Base-by-base conservation (phyloP, 1,284 basidiomycete species). In the Neonothopanus nambi region DNA sequence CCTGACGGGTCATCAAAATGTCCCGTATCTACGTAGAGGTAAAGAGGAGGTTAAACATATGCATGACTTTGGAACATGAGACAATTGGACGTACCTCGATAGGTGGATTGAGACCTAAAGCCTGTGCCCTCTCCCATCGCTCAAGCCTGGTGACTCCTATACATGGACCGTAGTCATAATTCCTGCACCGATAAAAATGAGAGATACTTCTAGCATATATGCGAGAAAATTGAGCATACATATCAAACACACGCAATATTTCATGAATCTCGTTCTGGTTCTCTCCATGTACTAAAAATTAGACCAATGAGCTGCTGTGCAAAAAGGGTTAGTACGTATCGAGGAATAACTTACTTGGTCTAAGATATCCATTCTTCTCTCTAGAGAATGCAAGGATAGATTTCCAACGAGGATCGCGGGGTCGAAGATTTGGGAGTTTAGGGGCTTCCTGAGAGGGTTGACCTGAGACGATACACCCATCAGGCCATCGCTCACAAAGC, bases 121-220 rank as follows among this genome's bases (percentile, higher is more conserved):
- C 79, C 41, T 87, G 67, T 0, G 95, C 95, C 37, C 95, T 78
- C 62, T 96, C 82, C 93, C 93, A 98, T 30, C 95, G 79, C 58
- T 95, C 85, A 21, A 97, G 72, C 40, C 95, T 82, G 11, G 85
- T 82, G 42, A 95, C 79, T 1, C 94, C 94, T 40, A 91, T 78
- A 60, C 88, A 93, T 1, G 94, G 94, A 0, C 94, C 94, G 65
- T 87, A 96, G 60, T 92, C 84, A 54, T 87, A 85, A 0, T 86
- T 84, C 62, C 87, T 89, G 39, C 40, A 36, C 18, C 55, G 48
- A 57, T 36, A 35, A 48, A 49, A 30, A 3, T 42, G n/a, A n/a
- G 24, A 23, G 18, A 28, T 8, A 39, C 42, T 36, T 38, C 21
- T 26, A n/a, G 23, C 15, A 41, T 24, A 15, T 18, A 48, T 35